These are phyloP conservation scores for Suhomyces bribrorum DNA, from an alignment of 1,139 yeast genomes.

Conservation along the genomic window DNA sequence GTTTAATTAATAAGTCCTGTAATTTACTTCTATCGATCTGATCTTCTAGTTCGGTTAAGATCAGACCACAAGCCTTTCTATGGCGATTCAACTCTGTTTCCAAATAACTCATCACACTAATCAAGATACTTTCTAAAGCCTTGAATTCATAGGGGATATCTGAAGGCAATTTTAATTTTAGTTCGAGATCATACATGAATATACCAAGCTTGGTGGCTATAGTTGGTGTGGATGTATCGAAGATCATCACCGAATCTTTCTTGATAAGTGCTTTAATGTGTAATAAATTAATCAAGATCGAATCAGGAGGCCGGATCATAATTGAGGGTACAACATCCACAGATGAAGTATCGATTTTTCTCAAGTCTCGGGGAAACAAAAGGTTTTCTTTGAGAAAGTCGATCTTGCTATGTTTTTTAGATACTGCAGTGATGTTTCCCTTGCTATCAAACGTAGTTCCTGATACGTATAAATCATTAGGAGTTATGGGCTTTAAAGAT, in stretches of 20 bases:
- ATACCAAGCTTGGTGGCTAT: constrained; percentile 66
- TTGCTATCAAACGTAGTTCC: constrained; percentile 72
- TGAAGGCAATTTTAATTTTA: constrained; percentile 58
- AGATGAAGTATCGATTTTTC: constrained; percentile 86
- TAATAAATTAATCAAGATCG: constrained; percentile 75
- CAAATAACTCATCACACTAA: constrained; percentile 78
- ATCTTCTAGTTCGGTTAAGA: constrained; percentile 79
- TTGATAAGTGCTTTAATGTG: constrained; percentile 88
- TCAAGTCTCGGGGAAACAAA: constrained; percentile 74
- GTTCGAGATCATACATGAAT: constrained; percentile 84
- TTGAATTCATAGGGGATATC: constrained; percentile 71
- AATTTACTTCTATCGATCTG: constrained; percentile 82
- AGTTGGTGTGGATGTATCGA: constrained; percentile 66
- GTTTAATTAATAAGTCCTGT: constrained; percentile 75
- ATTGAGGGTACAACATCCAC: constrained; percentile 90
- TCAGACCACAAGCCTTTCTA: constrained; percentile 69
- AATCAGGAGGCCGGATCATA: constrained; percentile 67
- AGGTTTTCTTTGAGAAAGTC: constrained; percentile 74
- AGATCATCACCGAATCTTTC: constrained; percentile 76
- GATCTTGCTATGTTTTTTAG: constrained; percentile 77
- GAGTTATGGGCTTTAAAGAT: constrained; percentile 53
- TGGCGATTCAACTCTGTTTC: constrained; percentile 85
- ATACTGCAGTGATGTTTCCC: constrained; percentile 74
- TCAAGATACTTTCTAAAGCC: constrained; percentile 85
- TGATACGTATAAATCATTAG: constrained; percentile 58